Evolutionary conservation across 164 flowering plant species (phyloP).

Genomic region (Cinnamomum micranthum): DNA sequence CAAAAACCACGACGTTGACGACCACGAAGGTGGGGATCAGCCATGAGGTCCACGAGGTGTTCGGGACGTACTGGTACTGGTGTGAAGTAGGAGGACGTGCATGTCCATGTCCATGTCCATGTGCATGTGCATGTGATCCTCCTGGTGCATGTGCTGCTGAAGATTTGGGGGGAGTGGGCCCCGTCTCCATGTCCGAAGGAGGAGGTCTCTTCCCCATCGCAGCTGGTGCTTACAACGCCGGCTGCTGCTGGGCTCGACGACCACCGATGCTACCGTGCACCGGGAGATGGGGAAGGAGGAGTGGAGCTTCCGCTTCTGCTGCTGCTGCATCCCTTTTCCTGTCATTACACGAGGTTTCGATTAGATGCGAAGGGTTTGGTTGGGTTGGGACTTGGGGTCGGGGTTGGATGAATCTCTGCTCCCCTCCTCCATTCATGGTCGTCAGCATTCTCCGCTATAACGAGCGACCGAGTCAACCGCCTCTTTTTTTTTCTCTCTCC

Average conservation of each 20-base stretch:
- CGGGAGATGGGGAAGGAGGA: not conserved
- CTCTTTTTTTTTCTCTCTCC: not conserved
- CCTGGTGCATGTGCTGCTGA: too few species aligned
- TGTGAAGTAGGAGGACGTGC: not conserved
- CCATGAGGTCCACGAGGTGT: constrained; percentile 33
- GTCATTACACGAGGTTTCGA: not conserved
- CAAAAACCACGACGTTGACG: constrained; percentile 48
- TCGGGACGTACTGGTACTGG: not conserved
- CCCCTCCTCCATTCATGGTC: not conserved
- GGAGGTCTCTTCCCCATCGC: constrained; percentile 9
- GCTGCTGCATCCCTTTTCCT: not conserved
- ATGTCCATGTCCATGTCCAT: not conserved
- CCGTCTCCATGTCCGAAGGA: not conserved
- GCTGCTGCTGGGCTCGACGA: not conserved
- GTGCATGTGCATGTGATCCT: too few species aligned
- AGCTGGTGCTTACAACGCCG: not conserved
- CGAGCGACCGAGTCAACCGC: not conserved
- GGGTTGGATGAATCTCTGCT: not conserved
- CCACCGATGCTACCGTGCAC: not conserved
- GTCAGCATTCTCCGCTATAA: not conserved
- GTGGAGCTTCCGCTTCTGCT: not conserved
- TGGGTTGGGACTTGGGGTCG: not conserved
- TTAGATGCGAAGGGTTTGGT: not conserved
- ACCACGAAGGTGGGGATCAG: constrained; percentile 55
- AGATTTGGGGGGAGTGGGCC: not conserved